Conservation (phyloP, 2,329 filamentous ascomycete genomes). For the Atkinsonella hypoxylon region DNA sequence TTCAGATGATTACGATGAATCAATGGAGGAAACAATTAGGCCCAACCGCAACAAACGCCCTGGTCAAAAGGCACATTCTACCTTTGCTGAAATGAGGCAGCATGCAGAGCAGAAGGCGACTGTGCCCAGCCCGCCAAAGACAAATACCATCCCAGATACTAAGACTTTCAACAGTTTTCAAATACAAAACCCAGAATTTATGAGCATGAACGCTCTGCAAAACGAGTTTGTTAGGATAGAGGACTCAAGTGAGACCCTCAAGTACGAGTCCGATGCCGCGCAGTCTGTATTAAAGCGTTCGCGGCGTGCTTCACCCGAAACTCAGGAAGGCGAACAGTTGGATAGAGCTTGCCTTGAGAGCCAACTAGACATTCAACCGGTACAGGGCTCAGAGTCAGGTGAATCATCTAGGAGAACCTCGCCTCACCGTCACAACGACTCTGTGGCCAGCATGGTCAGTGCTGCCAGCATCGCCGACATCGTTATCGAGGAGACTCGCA, state of each 20-base stretch:
- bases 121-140: slow-evolving; percentile 43
- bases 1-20: slow-evolving; percentile 49
- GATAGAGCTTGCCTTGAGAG: slow-evolving; percentile 28
- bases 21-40: slow-evolving; percentile 55
- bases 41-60: slow-evolving; percentile 32
- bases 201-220: slow-evolving; percentile 38
- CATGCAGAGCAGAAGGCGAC: slow-evolving; percentile 39
- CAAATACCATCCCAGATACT: slow-evolving; percentile 35
- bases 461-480: slow-evolving; percentile 49
- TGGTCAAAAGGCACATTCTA: slow-evolving; percentile 33
- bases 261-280: slow-evolving; percentile 18
- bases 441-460: slow-evolving; percentile 43
- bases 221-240: slow-evolving; percentile 31
- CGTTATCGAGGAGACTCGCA: slow-evolving; percentile 53
- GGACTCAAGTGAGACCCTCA: slow-evolving; percentile 19
- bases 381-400: slow-evolving; percentile 8
- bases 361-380: slow-evolving; percentile 27
- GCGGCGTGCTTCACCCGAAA: slow-evolving; percentile 39
- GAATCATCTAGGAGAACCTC: slow-evolving; percentile 12
- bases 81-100: slow-evolving; percentile 48
- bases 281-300: slow-evolving; percentile 35
- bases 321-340: slow-evolving; percentile 20
- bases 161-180: slow-evolving; percentile 34
- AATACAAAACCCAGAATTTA: slow-evolving; percentile 44
- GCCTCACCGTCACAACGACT: slow-evolving; percentile 45